phyloP scores from a whole-genome alignment of 176 grass and related monocot species.

The Oryza meridionalis region DNA sequence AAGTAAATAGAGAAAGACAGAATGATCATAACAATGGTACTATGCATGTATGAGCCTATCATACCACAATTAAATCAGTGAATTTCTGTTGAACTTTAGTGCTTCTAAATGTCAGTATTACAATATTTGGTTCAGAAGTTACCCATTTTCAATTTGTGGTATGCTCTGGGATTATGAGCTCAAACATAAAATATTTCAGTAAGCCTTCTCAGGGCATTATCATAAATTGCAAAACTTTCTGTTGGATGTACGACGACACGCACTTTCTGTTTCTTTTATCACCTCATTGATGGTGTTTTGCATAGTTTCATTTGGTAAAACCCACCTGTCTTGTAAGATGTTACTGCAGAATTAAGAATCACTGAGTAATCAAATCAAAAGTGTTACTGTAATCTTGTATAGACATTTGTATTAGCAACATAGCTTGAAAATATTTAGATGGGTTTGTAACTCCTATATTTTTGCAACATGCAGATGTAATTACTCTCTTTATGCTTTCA shows the following conservation, averaged over 20 bases:
- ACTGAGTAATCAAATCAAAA: conserved; percentile 1
- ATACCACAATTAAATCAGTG: not conserved
- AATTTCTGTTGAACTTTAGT: not conserved
- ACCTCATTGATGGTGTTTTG: not conserved
- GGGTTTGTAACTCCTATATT: not conserved
- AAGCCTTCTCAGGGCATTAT: not conserved
- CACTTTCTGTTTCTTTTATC: conserved; percentile 10
- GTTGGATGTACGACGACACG: conserved; percentile 19
- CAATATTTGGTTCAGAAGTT: conserved; percentile 11
- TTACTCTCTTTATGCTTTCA: conserved; percentile 8
- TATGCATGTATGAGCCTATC: conserved; percentile 2
- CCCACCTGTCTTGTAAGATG: not conserved
- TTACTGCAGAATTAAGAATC: conserved; percentile 2
- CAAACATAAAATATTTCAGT: conserved; percentile 31
- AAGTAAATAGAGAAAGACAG: conserved; percentile 8
- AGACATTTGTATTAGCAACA: not conserved
- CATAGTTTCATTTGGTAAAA: conserved; percentile 16
- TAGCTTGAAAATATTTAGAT: conserved; percentile 26
- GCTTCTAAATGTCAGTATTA: not conserved
- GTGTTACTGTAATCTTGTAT: not conserved
- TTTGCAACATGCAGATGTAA: not conserved
- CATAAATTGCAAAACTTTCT: conserved; percentile 13
- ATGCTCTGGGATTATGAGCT: not conserved
- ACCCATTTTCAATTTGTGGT: not conserved
- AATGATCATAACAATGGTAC: not conserved